Base-by-base conservation (phyloP, 306 rosid species). In the Rosa rugosa region DNA sequence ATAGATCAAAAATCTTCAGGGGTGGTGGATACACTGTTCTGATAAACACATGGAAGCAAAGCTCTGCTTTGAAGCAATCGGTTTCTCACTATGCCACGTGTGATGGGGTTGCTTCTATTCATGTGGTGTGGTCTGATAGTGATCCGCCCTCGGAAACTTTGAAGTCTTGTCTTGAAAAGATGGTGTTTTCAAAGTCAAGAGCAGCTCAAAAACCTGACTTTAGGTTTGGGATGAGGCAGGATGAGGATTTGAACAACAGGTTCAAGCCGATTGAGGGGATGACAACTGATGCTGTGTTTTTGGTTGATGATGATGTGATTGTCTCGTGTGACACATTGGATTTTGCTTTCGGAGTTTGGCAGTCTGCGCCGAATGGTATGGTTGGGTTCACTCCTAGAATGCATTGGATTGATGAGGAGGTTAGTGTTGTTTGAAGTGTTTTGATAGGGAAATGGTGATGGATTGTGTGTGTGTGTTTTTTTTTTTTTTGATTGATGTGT, bases 361-460 rank as follows among this genome's bases (percentile, higher is more conserved):
- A 80, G 79, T 86, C 77, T 66, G 88, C 89, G 41, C 87, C 87
- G 4, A 77, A 34, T 53, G 68, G 88, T 4, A 83, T 88, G 92
- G 92, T 86, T 75, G 94, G 94, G 71, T 88, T 88, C 83, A 87
- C 85, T 78, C 91, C 92, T 78, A 88, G 87, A 44, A 86, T 80
- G 86, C 91, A 88, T 77, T 86, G 85, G 92, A 81, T 85, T 70
- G 88, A 90, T 71, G 82, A 70, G 60, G 80, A 80, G 89, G 94
- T 85, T 70, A 49, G 90, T 59, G 65, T 66, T 22, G 50, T 59
- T 14, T 11, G 53, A 3, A 11, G 4, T n/a, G 4, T 14, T 13
- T 8, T 31, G 27, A 16, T n/a, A 6, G 27, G 23, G 36, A 31
- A 31, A 31, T 31, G 36, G 36, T 31, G 36, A 31, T 31, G 36